These are phyloP conservation scores for Hirschioporus abietinus DNA, from an alignment of 768 basidiomycete genomes.

Conservation along the genomic window DNA sequence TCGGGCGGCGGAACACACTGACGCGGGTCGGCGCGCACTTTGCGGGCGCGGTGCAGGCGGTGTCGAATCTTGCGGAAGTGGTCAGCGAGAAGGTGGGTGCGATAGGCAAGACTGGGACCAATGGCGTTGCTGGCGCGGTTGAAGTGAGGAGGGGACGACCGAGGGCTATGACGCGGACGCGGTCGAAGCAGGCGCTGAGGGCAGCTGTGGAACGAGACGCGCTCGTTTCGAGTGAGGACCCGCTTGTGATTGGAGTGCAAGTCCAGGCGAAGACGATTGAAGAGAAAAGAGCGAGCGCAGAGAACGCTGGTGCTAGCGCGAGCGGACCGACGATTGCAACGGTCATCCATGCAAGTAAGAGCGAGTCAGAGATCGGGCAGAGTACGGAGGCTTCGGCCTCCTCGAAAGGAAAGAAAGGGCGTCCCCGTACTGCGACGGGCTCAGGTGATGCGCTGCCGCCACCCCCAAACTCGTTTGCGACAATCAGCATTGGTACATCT, in stretches of 20 bases:
- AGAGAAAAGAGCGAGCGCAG: background rate
- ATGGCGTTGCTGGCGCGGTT: background rate
- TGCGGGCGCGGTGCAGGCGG: background rate
- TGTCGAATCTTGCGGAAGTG: background rate
- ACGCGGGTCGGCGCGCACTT: background rate
- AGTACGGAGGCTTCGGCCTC: background rate
- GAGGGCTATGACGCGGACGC: background rate
- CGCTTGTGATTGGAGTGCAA: background rate
- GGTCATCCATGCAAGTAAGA: background rate
- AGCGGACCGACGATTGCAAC: background rate
- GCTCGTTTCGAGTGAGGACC: background rate
- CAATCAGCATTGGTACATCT: background rate
- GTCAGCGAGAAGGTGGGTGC: background rate
- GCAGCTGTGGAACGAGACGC: background rate
- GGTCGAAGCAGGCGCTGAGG: background rate
- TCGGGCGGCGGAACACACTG: constrained; percentile 3
- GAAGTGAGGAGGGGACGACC: background rate
- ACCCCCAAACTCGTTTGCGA: background rate
- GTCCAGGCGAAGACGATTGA: background rate
- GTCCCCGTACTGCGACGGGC: background rate
- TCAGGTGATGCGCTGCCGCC: background rate
- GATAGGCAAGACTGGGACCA: background rate
- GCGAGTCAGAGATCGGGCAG: background rate
- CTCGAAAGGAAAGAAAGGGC: background rate
- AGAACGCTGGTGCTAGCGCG: background rate